Evolutionary conservation across 768 basidiomycete genomes (phyloP).

Genomic region (Kwoniella mangroviensis): DNA sequence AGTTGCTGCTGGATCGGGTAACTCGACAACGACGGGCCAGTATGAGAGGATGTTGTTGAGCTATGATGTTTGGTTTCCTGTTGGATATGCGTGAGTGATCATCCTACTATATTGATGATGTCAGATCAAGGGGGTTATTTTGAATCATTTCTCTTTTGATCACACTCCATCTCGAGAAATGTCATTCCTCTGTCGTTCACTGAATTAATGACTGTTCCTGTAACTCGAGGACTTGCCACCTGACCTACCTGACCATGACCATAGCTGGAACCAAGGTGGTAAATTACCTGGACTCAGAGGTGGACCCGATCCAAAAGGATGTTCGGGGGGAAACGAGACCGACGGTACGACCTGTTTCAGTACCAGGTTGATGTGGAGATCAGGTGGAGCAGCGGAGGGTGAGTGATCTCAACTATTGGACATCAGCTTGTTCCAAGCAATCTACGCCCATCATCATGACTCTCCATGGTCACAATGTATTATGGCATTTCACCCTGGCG

Average conservation of each 20-base stretch:
- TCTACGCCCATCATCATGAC: not conserved
- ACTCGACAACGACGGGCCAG: constrained; percentile 28
- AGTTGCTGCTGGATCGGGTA: constrained; percentile 7
- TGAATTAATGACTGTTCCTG: no score
- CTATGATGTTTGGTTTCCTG: constrained; percentile 79
- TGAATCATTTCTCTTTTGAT: no score
- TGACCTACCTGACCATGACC: constrained; percentile 55
- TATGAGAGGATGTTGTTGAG: constrained; percentile 49
- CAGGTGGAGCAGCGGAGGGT: constrained; percentile 68
- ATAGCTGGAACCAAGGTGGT: constrained; percentile 73
- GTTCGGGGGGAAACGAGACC: constrained; percentile 55
- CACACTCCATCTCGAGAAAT: no score
- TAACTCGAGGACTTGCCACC: no score
- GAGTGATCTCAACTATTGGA: constrained; percentile 10
- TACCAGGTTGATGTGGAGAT: constrained; percentile 76
- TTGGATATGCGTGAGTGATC: constrained; percentile 64
- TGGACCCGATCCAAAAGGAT: constrained; percentile 55
- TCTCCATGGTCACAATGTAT: no score
- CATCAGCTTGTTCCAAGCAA: not conserved
- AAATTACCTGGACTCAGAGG: constrained; percentile 79
- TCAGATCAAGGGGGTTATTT: no score
- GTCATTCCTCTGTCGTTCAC: no score
- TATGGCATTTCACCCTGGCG: no score
- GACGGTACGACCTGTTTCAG: constrained; percentile 77
- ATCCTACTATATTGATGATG: not conserved